A percentile compares a stretch with the other conserved stretches of the same genome.
These are phyloP conservation scores for Pterocarpus santalinus DNA, from an alignment of 306 rosid species.

Conservation along the genomic window DNA sequence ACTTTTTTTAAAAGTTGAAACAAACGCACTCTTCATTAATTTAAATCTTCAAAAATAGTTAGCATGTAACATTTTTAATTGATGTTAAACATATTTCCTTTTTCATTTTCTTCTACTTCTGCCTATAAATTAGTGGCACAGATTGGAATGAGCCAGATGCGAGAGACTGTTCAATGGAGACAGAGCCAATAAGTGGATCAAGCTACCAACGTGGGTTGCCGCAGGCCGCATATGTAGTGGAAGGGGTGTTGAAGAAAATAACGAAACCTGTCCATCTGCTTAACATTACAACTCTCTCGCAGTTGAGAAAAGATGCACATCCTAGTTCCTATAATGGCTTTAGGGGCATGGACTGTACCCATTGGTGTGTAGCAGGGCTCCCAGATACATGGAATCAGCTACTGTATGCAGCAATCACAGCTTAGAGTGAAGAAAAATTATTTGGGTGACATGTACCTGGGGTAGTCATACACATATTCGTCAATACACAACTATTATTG, in stretches of 20 bases:
- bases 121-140: constrained; percentile 52
- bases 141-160: constrained; percentile 61
- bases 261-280: constrained; percentile 60
- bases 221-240: constrained; percentile 44
- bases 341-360: constrained; percentile 69
- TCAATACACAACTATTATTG: no score
- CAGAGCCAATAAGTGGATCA: constrained; percentile 64
- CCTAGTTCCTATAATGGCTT: constrained; percentile 47
- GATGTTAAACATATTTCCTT: background rate
- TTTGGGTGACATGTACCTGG: no score
- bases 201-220: constrained; percentile 60
- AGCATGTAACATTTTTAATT: background rate
- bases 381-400: constrained; percentile 79
- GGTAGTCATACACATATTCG: no score
- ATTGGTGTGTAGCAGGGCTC: constrained; percentile 84
- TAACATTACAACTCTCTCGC: constrained; percentile 72
- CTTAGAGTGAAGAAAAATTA: background rate
- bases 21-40: background rate
- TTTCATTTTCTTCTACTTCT: background rate
- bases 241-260: constrained; percentile 52
- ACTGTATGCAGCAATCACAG: constrained; percentile 46
- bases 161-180: constrained; percentile 66
- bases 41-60: no score
- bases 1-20: no score
- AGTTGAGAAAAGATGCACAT: constrained; percentile 83